Base-by-base conservation (phyloP, 208 protist genomes). In the Trypanosoma boissoni region DNA sequence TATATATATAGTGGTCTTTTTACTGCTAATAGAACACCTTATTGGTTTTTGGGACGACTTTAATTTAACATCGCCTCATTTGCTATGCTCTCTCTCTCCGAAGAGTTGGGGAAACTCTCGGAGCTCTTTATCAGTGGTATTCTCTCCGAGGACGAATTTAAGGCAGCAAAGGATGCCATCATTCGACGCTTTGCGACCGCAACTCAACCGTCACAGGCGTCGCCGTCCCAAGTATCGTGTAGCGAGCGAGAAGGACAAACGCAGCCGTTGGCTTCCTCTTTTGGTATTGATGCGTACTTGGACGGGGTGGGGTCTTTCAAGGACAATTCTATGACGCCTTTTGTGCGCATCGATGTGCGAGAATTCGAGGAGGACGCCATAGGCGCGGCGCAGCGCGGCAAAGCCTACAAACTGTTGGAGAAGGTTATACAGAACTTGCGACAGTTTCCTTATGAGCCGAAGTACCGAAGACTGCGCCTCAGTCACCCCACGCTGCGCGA, bases 71-170 rank as follows among this genome's bases (percentile, higher is more conserved):
- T n/a, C 23, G 14, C 20, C 39, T 10, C 23, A 9, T 43, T 28
- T 42, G 18, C 52, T 16, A 54, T 60, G 23, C 55, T 70, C 45
- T 87, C 78, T 4, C 71, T 88, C 6, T 72, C 80, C 16, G 55
- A 64, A 1, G 80, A 88, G 53, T 57, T 88, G 9, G 34, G 36
- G 57, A 61, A 79, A 57, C 70, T 91, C 2, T 75, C 74, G 18
- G 84, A 87, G 27, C 64, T 88, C 0, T 73, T 83, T 49, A 64
- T 72, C 51, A 55, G 62, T 2, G 84, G 80, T 28, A 66, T 69
- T 4, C 58, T 88, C 21, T 78, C 80, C 0, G 67, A 71, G 41
- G 74, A 76, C n/a, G 80, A 88, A 65, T 89, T 86, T 52, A 74
- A 75, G 26, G 23, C 52, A 8, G 79, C 81, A 10, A 92, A 88